Conservation (phyloP, 1,284 basidiomycete species). For the Apiotrichum mycotoxinovorans region DNA sequence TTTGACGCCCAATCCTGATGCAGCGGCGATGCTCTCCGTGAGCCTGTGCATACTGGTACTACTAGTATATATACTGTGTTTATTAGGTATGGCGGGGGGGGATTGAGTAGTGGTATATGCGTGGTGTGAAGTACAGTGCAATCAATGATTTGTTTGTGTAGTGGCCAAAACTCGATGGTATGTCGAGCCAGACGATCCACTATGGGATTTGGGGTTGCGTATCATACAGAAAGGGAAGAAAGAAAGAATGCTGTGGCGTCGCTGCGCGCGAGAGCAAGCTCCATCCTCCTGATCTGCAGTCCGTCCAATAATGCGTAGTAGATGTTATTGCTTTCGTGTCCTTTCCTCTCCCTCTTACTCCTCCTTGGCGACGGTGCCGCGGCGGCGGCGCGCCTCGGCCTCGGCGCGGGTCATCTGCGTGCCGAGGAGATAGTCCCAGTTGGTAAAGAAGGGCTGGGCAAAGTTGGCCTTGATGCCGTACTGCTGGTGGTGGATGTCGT, state of each 20-base stretch:
- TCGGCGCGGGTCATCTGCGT: slow-evolving; percentile 48
- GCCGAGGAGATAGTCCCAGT: slow-evolving; percentile 50
- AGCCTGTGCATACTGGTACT: slow-evolving; percentile 4
- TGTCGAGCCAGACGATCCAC: too few species aligned
- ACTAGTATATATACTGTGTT: neutral
- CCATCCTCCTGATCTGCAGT: too few species aligned
- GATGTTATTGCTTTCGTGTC: too few species aligned
- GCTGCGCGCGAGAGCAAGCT: too few species aligned
- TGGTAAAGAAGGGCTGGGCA: slow-evolving; percentile 78
- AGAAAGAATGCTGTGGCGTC: too few species aligned
- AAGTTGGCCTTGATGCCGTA: slow-evolving; percentile 97
- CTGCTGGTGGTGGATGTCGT: slow-evolving; percentile 94
- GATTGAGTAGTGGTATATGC: neutral
- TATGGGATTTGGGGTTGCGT: too few species aligned
- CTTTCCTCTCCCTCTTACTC: neutral
- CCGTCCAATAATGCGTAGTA: too few species aligned
- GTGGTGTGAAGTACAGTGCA: neutral
- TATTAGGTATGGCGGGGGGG: neutral
- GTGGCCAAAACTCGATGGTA: too few species aligned
- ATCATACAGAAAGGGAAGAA: too few species aligned
- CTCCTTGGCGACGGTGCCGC: slow-evolving; percentile 6
- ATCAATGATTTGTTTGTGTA: too few species aligned
- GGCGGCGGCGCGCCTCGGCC: slow-evolving; percentile 22
- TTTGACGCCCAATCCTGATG: too few species aligned
- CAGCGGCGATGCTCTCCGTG: neutral